Evolutionary conservation across 441 rosid species (phyloP).

Genomic region (Omphalea diandra): DNA sequence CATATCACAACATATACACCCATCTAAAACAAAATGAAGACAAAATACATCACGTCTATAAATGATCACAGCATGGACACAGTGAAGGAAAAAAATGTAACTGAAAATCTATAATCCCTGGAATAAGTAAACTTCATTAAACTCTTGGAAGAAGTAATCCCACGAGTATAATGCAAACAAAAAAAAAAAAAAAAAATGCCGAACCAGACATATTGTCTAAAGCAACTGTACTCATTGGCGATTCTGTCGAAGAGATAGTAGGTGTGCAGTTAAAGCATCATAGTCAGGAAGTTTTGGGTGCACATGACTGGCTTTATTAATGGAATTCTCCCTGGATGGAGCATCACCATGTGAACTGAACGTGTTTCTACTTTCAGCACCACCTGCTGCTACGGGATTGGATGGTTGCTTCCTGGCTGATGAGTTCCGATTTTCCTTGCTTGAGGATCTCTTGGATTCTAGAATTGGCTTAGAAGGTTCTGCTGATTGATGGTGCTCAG

Average conservation of each 20-base stretch:
- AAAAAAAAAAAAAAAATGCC: conserved; percentile 4
- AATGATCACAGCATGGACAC: neutral
- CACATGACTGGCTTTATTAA: conserved; percentile 64
- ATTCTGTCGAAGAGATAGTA: conserved; percentile 53
- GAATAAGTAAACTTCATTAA: neutral
- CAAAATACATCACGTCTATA: too few relatives aligned
- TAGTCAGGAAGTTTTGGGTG: conserved; percentile 96
- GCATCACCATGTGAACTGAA: conserved; percentile 25
- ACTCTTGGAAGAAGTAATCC: neutral
- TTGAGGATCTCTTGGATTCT: conserved; percentile 28
- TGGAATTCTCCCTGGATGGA: conserved; percentile 38
- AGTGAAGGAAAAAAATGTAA: neutral
- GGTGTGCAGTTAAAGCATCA: conserved; percentile 53
- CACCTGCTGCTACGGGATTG: conserved; percentile 25
- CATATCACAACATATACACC: neutral
- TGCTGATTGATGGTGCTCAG: conserved; percentile 24
- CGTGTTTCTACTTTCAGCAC: conserved; percentile 24
- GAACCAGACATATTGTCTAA: neutral
- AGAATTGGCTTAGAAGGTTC: conserved; percentile 36
- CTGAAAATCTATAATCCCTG: neutral
- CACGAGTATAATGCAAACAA: conserved; percentile 3
- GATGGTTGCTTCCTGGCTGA: conserved; percentile 32
- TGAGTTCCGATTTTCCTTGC: conserved; percentile 22
- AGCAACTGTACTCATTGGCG: conserved; percentile 31
- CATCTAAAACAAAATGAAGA: neutral